Evolutionary conservation across 1,284 basidiomycete species (phyloP), one percentile per base, ranked within the genome.

Genomic region (Meripilus lineatus): DNA sequence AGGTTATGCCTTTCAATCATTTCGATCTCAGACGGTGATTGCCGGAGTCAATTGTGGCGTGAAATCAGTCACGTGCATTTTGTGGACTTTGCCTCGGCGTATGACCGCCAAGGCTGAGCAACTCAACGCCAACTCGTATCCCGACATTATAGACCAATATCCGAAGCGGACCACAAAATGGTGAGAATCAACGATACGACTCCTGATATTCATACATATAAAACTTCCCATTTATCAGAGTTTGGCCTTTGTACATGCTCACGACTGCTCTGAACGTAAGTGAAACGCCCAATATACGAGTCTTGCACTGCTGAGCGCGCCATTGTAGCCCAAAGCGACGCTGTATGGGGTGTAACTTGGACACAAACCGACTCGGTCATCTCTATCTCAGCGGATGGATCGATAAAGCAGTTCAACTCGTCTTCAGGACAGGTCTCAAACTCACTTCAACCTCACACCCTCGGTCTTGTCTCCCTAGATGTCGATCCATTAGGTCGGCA

Each of bases 261-360:
- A 81, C 52, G 81, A 85, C 58, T 80, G 77, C 61, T 70, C 75
- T 69, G 84, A 87, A 79, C 77, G 84, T 86, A 77, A 59, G 74
- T 48, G 39, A 39, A 47, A 13, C 21, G 43, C 34, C 35, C 15
- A 28, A 21, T 23, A 38, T 30, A n/a, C n/a, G 32, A 37, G 39
- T 47, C 42, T 46, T 40, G 39, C 33, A 38, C 22, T 46, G 43
- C 34, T 34, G 44, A 35, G 38, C 48, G 22, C 32, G 38, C 52
- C n/a, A n/a, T n/a, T 52, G 33, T 66, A 89, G 88, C 83, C n/a
- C 89, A 92, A 62, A 67, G 70, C 41, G 90, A 92, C 63, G 81
- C 89, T 36, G 72, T 93, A 40, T 93, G 90, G 80, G 88, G 81
- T 48, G 67, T 87, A 11, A 67, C 74, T 22, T 94, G 89, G 88